Percentiles rank a stretch among this genome's conserved stretches.
Evolutionary conservation across 2,329 filamentous ascomycete species (phyloP).

Genomic region (Neonectria magnoliae): DNA sequence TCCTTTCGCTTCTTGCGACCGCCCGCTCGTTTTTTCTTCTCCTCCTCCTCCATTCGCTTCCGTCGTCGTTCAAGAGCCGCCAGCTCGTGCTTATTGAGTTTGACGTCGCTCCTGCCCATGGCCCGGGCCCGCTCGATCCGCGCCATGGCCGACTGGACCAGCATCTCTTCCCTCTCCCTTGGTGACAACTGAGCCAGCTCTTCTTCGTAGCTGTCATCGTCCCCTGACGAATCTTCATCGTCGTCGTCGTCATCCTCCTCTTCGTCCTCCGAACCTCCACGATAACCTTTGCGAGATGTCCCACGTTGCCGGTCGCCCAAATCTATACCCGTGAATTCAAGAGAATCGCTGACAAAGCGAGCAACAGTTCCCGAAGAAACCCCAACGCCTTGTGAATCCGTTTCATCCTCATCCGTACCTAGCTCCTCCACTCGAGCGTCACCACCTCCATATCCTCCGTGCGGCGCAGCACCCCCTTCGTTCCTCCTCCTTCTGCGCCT

Average conservation of each 20-base stretch:
- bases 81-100: slow-evolving; percentile 81
- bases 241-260: slow-evolving; percentile 50
- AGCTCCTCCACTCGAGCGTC: slow-evolving; percentile 71
- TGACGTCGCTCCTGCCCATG: slow-evolving; percentile 81
- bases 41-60: slow-evolving; percentile 65
- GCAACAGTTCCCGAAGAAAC: slow-evolving; percentile 56
- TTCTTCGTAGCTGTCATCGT: slow-evolving; percentile 55
- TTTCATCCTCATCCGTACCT: slow-evolving; percentile 67
- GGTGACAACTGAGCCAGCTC: slow-evolving; percentile 66
- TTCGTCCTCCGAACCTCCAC: slow-evolving; percentile 46
- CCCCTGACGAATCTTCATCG: slow-evolving; percentile 47
- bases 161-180: slow-evolving; percentile 75
- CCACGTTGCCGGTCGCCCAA: slow-evolving; percentile 56
- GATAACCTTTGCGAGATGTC: slow-evolving; percentile 50
- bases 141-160: slow-evolving; percentile 81
- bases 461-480: slow-evolving; percentile 56
- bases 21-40: slow-evolving; percentile 45
- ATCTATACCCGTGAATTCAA: slow-evolving; percentile 70
- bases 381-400: slow-evolving; percentile 65
- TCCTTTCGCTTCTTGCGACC: slow-evolving; percentile 55
- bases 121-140: slow-evolving; percentile 82
- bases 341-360: slow-evolving; percentile 68
- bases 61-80: slow-evolving; percentile 78
- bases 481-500: slow-evolving; percentile 79
- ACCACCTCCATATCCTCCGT: slow-evolving; percentile 50